These are phyloP conservation scores for Diophrys appendiculata DNA, from an alignment of 73 alveolate genomes.

Conservation along the genomic window DNA sequence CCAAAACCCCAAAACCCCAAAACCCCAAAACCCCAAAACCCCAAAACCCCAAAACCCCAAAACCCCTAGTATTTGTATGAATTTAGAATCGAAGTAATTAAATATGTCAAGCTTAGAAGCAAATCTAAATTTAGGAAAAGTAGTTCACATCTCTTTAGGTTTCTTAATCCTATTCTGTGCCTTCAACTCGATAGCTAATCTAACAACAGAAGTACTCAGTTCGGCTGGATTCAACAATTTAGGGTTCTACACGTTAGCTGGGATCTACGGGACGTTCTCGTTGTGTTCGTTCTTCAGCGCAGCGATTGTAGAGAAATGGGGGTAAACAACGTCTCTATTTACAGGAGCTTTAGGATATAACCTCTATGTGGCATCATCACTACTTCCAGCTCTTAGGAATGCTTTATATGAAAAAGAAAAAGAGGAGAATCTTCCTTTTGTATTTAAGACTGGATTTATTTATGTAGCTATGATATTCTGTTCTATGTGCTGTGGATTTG, in stretches of 20 bases:
- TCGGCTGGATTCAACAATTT: slow-evolving; percentile 15
- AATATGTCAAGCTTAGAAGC: no score
- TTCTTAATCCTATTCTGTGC: slow-evolving; percentile 4
- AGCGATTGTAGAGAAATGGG: slow-evolving; percentile 28
- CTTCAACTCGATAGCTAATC: not conserved
- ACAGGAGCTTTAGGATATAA: slow-evolving; percentile 29
- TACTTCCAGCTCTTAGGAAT: slow-evolving; percentile 17
- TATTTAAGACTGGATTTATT: slow-evolving; percentile 8
- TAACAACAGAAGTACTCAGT: not conserved
- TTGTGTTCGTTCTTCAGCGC: slow-evolving; percentile 23
- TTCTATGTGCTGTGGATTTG: slow-evolving; percentile 33
- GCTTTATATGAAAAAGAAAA: no score
- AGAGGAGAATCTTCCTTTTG: not conserved
- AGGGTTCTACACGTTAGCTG: slow-evolving; percentile 43
- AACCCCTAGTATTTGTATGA: no score
- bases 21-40: no score
- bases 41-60: no score
- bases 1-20: no score
- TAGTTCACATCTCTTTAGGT: not conserved
- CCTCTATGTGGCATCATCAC: slow-evolving; percentile 24
- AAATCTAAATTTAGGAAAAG: no score
- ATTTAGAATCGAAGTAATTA: no score
- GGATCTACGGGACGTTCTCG: slow-evolving; percentile 32
- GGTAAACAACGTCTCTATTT: slow-evolving; percentile 15
- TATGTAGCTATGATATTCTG: slow-evolving; percentile 17